These are phyloP conservation scores for Phytophthora europaea DNA, from an alignment of 352 stramenopile species.

Conservation along the genomic window DNA sequence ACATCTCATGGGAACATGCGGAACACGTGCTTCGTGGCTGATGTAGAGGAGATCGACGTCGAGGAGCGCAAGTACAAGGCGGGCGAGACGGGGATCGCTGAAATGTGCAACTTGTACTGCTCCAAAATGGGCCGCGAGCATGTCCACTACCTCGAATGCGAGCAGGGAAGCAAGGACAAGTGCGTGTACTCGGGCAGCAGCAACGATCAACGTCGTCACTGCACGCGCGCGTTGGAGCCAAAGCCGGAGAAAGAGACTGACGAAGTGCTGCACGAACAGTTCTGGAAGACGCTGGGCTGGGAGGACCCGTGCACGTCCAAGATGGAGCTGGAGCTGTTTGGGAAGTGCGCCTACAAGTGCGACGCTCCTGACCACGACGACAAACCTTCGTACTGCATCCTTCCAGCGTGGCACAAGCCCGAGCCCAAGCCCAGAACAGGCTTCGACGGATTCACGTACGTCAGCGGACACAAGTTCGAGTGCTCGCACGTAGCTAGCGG, in stretches of 20 bases:
- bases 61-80: constrained; percentile 77
- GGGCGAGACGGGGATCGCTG: constrained; percentile 70
- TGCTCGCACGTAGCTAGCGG: constrained; percentile 68
- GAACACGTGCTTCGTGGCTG: constrained; percentile 77
- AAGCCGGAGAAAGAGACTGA: constrained; percentile 66
- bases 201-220: constrained; percentile 77
- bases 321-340: constrained; percentile 70
- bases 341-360: constrained; percentile 78
- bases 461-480: constrained; percentile 77
- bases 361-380: constrained; percentile 73
- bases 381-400: constrained; percentile 67
- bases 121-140: constrained; percentile 83
- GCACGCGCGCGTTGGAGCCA: constrained; percentile 58
- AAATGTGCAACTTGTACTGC: constrained; percentile 89
- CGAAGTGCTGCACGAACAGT: constrained; percentile 80
- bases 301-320: constrained; percentile 73
- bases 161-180: constrained; percentile 38
- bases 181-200: constrained; percentile 67
- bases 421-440: constrained; percentile 32
- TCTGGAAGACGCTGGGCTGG: constrained; percentile 82
- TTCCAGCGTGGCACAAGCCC: constrained; percentile 72
- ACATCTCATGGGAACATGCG: constrained; percentile 87
- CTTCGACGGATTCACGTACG: constrained; percentile 64
- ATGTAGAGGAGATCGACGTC: constrained; percentile 70
- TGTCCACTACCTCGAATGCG: constrained; percentile 80